These are phyloP conservation scores for Populus tremula DNA, from an alignment of 345 rosid species.

Conservation along the genomic window DNA sequence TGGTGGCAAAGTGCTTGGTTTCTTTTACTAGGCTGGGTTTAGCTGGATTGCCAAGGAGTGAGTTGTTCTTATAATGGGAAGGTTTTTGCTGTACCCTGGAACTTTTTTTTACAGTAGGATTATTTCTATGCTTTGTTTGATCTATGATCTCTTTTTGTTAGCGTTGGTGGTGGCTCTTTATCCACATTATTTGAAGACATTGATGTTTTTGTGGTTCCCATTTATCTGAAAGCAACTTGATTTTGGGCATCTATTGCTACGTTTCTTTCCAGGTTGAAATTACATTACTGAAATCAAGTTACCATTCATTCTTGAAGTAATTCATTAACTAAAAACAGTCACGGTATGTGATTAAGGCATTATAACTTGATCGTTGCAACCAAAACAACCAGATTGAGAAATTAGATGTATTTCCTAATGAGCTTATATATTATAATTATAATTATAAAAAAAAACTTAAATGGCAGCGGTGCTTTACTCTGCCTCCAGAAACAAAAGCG, in stretches of 20 bases:
- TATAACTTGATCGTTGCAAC: no score
- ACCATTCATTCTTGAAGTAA: no score
- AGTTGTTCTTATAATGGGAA: background rate
- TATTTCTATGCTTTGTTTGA: background rate
- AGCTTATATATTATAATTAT: no score
- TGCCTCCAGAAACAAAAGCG: no score
- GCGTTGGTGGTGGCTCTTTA: background rate
- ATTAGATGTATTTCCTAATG: no score
- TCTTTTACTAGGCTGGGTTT: constrained; percentile 5
- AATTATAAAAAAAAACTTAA: no score
- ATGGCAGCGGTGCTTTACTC: no score
- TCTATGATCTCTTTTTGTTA: background rate
- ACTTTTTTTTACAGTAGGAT: background rate
- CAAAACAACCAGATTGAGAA: no score
- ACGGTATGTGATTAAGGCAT: no score
- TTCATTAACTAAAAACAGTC: no score
- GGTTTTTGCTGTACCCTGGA: background rate
- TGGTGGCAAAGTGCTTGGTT: constrained; percentile 21
- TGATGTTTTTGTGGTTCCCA: background rate
- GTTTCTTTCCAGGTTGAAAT: background rate
- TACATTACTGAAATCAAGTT: background rate
- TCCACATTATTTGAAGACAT: background rate
- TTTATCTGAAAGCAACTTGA: background rate
- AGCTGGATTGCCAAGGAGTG: background rate
- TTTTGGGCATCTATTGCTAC: background rate